These are phyloP conservation scores for Neofusicoccum sp. DNA, from an alignment of 2,329 filamentous ascomycete species.

Conservation along the genomic window DNA sequence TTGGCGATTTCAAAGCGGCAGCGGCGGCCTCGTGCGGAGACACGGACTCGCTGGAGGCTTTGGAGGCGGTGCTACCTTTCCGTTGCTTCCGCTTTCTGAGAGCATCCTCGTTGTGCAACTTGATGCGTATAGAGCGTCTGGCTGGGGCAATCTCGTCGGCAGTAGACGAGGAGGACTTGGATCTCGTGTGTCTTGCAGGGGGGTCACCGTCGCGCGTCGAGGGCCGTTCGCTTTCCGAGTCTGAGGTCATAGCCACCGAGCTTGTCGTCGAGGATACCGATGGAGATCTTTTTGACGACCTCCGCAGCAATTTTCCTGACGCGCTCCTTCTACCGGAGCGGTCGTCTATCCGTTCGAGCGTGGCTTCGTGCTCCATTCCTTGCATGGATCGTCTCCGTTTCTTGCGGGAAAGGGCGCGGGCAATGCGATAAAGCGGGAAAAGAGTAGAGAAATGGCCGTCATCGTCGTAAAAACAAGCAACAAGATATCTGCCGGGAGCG, in stretches of 20 bases:
- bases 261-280: slow-evolving; percentile 44
- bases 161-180: slow-evolving; percentile 53
- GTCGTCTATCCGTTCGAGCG: background rate
- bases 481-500: slow-evolving; percentile 76
- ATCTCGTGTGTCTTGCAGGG: slow-evolving; percentile 58
- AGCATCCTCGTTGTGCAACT: slow-evolving; percentile 77
- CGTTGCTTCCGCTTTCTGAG: slow-evolving; percentile 70
- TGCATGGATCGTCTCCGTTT: slow-evolving; percentile 23
- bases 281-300: slow-evolving; percentile 37
- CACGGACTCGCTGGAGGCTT: slow-evolving; percentile 25
- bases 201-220: slow-evolving; percentile 36
- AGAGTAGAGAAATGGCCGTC: slow-evolving; percentile 77
- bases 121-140: slow-evolving; percentile 84
- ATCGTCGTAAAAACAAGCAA: slow-evolving; percentile 80
- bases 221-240: slow-evolving; percentile 55
- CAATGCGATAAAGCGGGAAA: slow-evolving; percentile 65
- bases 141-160: slow-evolving; percentile 66
- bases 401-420: slow-evolving; percentile 46
- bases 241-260: slow-evolving; percentile 65
- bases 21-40: slow-evolving; percentile 51
- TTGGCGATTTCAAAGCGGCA: slow-evolving; percentile 88
- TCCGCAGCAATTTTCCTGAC: slow-evolving; percentile 23
- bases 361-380: slow-evolving; percentile 25
- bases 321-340: slow-evolving; percentile 5
- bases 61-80: slow-evolving; percentile 48